Evolutionary conservation across 1,284 basidiomycete genomes (phyloP), one percentile per base, ranked within the genome.

Genomic region (Volvariella surrecta): DNA sequence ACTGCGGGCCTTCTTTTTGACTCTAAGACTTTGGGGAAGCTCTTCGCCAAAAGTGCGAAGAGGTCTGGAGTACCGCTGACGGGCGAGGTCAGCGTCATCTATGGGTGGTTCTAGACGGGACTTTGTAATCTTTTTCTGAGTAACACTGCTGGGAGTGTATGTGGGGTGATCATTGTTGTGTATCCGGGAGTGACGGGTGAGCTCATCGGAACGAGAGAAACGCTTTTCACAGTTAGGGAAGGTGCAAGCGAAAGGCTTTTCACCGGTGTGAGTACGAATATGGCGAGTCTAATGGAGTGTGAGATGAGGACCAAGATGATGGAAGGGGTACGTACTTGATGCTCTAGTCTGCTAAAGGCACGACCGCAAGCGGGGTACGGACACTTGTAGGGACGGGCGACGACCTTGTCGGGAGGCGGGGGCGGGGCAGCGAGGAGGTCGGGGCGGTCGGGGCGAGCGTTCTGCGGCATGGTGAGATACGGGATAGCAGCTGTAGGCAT

Each of bases 221-320:
- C 93, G 87, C 64, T 98, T 99, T 65, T 97, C 94, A 74, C 95
- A 99, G n/a, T 83, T 81, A 1, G 90, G 83, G 62, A 88, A 91
- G 1, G 81, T 87, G 74, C 95, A 99, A 24, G 82, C 77, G 59
- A 97, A 97, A 1, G 95, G 95, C 58, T 96, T 97, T 64, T 98
- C 95, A 54, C 95, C 95, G 0, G 95, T 99, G 63, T 99, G 95
- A 0, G 94, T 99, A 46, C 95, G 87, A 45, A 98, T 95, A 61
- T 99, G 95, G 46, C 95, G 85, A 16, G 94, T 99, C 88, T 98
- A 63, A 37, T n/a, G n/a, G n/a, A n/a, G n/a, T 43, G 32, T 42
- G 54, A 52, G 20, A 46, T 20, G 49, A 40, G 17, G 48, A 42
- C 45, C 45, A 52, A 31, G 46, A 46, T 41, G 45, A 46, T 42